Conservation (phyloP, 2,329 filamentous ascomycete species). For the Mariannaea sp. region DNA sequence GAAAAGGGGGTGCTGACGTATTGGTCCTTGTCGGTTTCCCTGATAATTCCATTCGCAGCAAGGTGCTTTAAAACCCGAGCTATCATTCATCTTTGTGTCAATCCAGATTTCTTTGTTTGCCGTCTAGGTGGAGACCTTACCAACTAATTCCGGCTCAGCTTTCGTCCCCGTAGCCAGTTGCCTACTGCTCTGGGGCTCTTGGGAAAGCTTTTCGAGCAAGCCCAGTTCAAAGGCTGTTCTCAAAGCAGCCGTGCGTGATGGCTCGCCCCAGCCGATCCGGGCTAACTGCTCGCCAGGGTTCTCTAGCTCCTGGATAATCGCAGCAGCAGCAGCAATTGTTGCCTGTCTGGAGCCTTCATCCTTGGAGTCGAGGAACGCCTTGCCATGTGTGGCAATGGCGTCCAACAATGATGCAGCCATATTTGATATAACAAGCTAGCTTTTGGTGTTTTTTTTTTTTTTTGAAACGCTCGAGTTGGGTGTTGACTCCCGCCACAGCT, state of each 20-base stretch:
- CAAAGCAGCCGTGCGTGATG: slow-evolving; percentile 22
- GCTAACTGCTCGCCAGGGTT: slow-evolving; percentile 23
- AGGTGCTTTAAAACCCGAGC: slow-evolving; percentile 20
- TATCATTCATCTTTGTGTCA: background rate
- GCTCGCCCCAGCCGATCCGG: slow-evolving; percentile 26
- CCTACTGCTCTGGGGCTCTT: slow-evolving; percentile 14
- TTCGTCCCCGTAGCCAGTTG: slow-evolving; percentile 15
- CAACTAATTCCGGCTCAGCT: slow-evolving; percentile 17
- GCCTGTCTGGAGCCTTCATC: slow-evolving; percentile 16
- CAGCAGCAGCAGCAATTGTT: slow-evolving; percentile 13
- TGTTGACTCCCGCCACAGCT: too few relatives aligned
- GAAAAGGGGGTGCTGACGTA: slow-evolving; percentile 14
- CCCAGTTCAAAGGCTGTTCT: slow-evolving; percentile 25
- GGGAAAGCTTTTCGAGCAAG: slow-evolving; percentile 20
- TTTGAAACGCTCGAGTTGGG: too few relatives aligned
- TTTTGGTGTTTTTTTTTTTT: too few relatives aligned
- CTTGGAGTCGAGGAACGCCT: slow-evolving; percentile 5
- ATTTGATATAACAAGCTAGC: too few relatives aligned
- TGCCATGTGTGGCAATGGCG: slow-evolving; percentile 14
- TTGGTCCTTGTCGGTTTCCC: slow-evolving; percentile 13
- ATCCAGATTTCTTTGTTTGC: too few relatives aligned
- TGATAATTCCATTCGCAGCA: slow-evolving; percentile 15
- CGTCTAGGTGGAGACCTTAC: too few relatives aligned
- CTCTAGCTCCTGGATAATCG: slow-evolving; percentile 20
- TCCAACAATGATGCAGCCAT: slow-evolving; percentile 17